phyloP scores from a whole-genome alignment of 129 eudicot genomes.

The Lactuca saligna region DNA sequence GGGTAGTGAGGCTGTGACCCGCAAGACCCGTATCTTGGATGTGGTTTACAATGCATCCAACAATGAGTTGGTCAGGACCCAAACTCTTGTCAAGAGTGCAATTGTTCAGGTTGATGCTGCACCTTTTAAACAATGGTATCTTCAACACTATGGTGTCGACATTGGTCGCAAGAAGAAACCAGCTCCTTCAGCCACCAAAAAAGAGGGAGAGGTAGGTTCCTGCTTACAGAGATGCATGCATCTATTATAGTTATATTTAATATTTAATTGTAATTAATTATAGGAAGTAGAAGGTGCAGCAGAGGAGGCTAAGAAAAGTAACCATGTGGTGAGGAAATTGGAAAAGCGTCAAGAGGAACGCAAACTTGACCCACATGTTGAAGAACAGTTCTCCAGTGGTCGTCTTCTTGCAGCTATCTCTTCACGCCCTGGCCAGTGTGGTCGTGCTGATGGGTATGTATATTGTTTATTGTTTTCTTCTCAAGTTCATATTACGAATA shows the following conservation, averaged over 20 bases:
- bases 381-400: conserved; percentile 80
- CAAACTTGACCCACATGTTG: conserved; percentile 67
- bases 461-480: not conserved
- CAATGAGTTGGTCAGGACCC: conserved; percentile 89
- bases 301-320: conserved; percentile 76
- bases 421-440: conserved; percentile 91
- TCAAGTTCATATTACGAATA: not conserved
- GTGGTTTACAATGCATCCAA: conserved; percentile 94
- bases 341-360: conserved; percentile 75
- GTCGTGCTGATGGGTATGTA: conserved; percentile 84
- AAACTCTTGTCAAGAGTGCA: conserved; percentile 79
- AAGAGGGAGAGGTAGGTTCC: conserved; percentile 65
- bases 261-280: not conserved
- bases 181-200: conserved; percentile 48
- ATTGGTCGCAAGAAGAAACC: conserved; percentile 86
- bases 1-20: conserved; percentile 88
- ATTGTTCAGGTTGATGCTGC: conserved; percentile 89
- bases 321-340: conserved; percentile 65
- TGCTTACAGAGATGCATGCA: not conserved
- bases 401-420: conserved; percentile 79
- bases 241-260: not conserved
- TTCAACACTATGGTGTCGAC: conserved; percentile 83
- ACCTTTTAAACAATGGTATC: conserved; percentile 80
- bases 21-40: conserved; percentile 75
- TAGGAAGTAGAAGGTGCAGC: conserved; percentile 62